Conservation (phyloP, 495 filamentous ascomycete genomes). For the Neurospora sp. region DNA sequence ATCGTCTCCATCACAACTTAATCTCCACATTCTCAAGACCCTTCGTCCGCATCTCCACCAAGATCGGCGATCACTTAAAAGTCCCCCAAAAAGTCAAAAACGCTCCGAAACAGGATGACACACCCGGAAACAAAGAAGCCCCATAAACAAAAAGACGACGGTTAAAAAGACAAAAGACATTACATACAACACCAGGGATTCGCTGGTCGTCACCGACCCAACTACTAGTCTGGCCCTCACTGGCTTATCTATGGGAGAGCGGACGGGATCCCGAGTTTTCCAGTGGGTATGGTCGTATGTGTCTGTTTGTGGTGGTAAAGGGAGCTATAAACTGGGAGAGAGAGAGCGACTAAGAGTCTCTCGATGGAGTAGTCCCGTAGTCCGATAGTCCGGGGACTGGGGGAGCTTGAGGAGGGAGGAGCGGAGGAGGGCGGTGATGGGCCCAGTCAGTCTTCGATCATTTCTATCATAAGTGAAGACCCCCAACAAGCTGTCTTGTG, state of each 20-base stretch:
- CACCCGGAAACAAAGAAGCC: background rate
- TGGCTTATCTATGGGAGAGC: background rate
- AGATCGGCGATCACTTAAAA: background rate
- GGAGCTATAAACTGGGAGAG: too few relatives aligned
- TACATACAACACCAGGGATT: background rate
- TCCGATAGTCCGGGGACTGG: too few relatives aligned
- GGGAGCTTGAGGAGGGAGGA: too few relatives aligned
- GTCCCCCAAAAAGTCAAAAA: background rate
- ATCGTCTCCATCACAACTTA: background rate
- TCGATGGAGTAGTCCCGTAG: too few relatives aligned
- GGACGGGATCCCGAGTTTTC: background rate
- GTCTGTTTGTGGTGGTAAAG: too few relatives aligned
- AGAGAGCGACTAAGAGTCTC: too few relatives aligned
- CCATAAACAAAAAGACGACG: background rate
- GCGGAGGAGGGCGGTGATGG: too few relatives aligned
- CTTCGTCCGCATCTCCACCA: background rate
- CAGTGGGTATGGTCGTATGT: background rate
- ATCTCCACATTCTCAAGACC: background rate
- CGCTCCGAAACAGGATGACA: background rate
- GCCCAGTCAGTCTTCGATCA: too few relatives aligned
- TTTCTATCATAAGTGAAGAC: too few relatives aligned
- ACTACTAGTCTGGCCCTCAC: background rate
- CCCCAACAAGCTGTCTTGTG: too few relatives aligned
- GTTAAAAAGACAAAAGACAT: background rate
- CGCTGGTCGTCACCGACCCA: background rate